Percentiles rank a stretch among this genome's conserved stretches.
Evolutionary conservation across 495 filamentous ascomycete species (phyloP).

Genomic region (Talaromyces liani): DNA sequence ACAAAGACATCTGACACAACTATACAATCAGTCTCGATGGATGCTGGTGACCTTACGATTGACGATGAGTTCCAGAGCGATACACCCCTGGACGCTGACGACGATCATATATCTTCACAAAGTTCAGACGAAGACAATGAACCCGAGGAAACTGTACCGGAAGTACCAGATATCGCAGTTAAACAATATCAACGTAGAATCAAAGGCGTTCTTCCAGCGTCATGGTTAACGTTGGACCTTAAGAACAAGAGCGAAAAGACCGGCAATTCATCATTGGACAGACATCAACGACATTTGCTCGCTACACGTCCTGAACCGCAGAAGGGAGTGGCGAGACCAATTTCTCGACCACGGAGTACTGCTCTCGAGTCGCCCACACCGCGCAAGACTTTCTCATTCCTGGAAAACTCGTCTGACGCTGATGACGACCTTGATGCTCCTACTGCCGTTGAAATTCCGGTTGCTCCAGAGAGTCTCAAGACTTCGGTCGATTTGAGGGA

Average conservation of each 20-base stretch:
- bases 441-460: not conserved
- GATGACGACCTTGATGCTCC: not conserved
- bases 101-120: not conserved
- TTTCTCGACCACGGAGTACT: conserved; percentile 19
- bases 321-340: conserved; percentile 39
- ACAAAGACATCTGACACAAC: conserved; percentile 23
- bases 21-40: conserved; percentile 14
- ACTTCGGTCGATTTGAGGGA: conserved; percentile 11
- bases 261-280: conserved; percentile 12
- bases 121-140: not conserved
- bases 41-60: not conserved
- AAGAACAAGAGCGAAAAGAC: conserved; percentile 31
- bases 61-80: not conserved
- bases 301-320: conserved; percentile 19
- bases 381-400: not conserved
- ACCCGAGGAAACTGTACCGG: conserved; percentile 9
- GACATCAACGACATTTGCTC: conserved; percentile 9
- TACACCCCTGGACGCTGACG: not conserved
- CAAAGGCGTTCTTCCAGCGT: conserved; percentile 83
- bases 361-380: not conserved
- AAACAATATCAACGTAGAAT: conserved; percentile 48
- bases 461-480: conserved; percentile 7
- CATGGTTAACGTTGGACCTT: conserved; percentile 72
- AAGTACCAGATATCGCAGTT: conserved; percentile 23
- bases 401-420: conserved; percentile 13